These are phyloP conservation scores for Mortierella sp. DNA, from an alignment of 371 early-diverging fungal species.

Conservation along the genomic window DNA sequence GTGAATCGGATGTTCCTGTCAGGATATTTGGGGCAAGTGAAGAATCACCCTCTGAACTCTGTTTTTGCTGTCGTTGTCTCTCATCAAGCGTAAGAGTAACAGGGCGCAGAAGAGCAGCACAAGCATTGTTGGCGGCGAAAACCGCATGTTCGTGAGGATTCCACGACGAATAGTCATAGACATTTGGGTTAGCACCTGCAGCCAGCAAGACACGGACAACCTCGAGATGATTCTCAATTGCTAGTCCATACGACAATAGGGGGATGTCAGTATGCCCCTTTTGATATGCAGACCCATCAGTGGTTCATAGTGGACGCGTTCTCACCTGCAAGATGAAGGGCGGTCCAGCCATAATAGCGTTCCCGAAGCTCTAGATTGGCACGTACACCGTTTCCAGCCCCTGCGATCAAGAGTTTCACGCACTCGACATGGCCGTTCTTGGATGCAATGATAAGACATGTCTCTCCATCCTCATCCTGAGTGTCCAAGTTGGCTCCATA, in stretches of 20 bases:
- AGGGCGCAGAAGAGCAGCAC: constrained; percentile 64
- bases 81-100: constrained; percentile 29
- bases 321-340: constrained; percentile 70
- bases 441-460: constrained; percentile 68
- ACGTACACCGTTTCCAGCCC: constrained; percentile 14
- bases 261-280: background rate
- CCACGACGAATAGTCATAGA: constrained; percentile 66
- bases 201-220: constrained; percentile 62
- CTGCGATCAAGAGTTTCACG: constrained; percentile 59
- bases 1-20: constrained; percentile 4
- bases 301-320: background rate
- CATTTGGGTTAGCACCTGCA: constrained; percentile 65
- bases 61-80: constrained; percentile 21
- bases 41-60: constrained; percentile 4
- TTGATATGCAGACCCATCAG: too few relatives aligned
- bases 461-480: constrained; percentile 75
- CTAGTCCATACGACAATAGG: constrained; percentile 30
- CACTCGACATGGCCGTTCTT: constrained; percentile 65
- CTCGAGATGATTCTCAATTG: constrained; percentile 67
- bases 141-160: constrained; percentile 77
- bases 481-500: constrained; percentile 65
- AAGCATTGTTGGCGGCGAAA: constrained; percentile 67
- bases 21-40: constrained; percentile 12
- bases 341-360: constrained; percentile 71
- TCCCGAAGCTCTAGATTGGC: constrained; percentile 53